phyloP scores from a whole-genome alignment of 2,329 filamentous ascomycete species.

The Fusarium coicis region DNA sequence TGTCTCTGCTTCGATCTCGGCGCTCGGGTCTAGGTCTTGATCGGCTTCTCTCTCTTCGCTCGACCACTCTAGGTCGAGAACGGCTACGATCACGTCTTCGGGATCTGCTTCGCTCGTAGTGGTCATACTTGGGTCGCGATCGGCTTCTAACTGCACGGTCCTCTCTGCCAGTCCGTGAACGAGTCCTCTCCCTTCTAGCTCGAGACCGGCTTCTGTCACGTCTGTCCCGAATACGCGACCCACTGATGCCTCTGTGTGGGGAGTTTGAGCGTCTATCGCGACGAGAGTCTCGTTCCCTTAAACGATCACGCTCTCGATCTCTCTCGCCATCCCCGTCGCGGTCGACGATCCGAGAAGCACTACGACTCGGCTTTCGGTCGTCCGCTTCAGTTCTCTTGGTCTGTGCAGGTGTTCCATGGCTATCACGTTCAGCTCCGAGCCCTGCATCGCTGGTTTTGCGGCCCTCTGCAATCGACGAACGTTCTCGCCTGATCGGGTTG shows the following conservation, averaged over 20 bases:
- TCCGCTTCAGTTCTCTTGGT: conserved; percentile 40
- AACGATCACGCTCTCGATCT: conserved; percentile 45
- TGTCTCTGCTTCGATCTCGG: conserved; percentile 47
- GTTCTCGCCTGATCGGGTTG: conserved; percentile 62
- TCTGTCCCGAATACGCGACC: conserved; percentile 47
- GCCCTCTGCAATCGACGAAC: conserved; percentile 55
- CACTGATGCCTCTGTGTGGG: conserved; percentile 50
- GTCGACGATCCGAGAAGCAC: conserved; percentile 46
- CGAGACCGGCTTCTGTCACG: conserved; percentile 53
- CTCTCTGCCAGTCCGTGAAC: conserved; percentile 52
- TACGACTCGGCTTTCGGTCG: conserved; percentile 49
- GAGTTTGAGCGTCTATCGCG: conserved; percentile 54
- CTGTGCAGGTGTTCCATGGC: conserved; percentile 46
- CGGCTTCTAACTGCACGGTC: conserved; percentile 49
- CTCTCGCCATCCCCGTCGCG: conserved; percentile 41
- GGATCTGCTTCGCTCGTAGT: conserved; percentile 51
- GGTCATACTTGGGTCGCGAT: conserved; percentile 48
- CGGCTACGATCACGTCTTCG: conserved; percentile 52
- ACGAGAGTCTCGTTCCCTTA: conserved; percentile 44
- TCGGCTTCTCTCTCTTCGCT: conserved; percentile 50
- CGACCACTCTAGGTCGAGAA: conserved; percentile 46
- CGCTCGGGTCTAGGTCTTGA: conserved; percentile 41
- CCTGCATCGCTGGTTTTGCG: conserved; percentile 52
- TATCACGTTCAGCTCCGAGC: conserved; percentile 51
- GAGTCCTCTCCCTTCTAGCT: conserved; percentile 52